Percentiles rank a stretch among this genome's conserved stretches.
Evolutionary conservation across 495 filamentous ascomycete species (phyloP).

Genomic region (Aspergillus bridgeri): DNA sequence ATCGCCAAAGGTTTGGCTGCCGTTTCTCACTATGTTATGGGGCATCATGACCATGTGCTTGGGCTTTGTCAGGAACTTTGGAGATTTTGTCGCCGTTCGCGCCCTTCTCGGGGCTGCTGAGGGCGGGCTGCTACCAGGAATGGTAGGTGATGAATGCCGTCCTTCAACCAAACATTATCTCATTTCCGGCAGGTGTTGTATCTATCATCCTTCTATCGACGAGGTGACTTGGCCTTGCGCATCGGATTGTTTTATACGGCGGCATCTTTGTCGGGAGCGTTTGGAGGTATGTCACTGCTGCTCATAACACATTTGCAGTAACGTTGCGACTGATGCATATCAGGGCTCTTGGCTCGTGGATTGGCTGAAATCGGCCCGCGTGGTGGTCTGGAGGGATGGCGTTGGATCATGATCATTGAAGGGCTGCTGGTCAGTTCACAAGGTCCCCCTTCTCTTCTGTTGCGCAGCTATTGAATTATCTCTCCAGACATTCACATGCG

Average conservation of each 20-base stretch:
- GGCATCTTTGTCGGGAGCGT: constrained; percentile 66
- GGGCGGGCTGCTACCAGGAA: constrained; percentile 67
- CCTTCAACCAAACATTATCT: neutral
- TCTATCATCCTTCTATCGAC: constrained; percentile 69
- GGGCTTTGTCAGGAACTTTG: constrained; percentile 47
- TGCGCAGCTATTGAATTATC: neutral
- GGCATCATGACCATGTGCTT: constrained; percentile 53
- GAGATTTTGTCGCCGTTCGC: constrained; percentile 55
- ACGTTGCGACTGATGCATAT: neutral
- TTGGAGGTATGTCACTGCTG: constrained; percentile 47
- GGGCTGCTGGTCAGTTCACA: constrained; percentile 45
- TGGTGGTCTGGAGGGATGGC: constrained; percentile 53
- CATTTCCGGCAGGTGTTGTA: constrained; percentile 51
- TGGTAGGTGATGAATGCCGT: constrained; percentile 38
- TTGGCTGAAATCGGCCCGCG: constrained; percentile 59
- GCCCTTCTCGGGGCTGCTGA: constrained; percentile 59
- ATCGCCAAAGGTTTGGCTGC: constrained; percentile 62
- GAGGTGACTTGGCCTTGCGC: constrained; percentile 65
- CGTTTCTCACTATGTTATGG: constrained; percentile 61
- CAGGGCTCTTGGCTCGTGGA: constrained; percentile 63
- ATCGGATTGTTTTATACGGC: constrained; percentile 74
- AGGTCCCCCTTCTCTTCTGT: constrained; percentile 12
- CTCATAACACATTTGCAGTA: no score
- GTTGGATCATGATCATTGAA: constrained; percentile 66
- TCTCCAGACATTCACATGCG: constrained; percentile 48